A percentile compares a stretch with the other conserved stretches of the same genome.
Conservation (phyloP, 1,139 yeast species). For the Pichia sp. region DNA sequence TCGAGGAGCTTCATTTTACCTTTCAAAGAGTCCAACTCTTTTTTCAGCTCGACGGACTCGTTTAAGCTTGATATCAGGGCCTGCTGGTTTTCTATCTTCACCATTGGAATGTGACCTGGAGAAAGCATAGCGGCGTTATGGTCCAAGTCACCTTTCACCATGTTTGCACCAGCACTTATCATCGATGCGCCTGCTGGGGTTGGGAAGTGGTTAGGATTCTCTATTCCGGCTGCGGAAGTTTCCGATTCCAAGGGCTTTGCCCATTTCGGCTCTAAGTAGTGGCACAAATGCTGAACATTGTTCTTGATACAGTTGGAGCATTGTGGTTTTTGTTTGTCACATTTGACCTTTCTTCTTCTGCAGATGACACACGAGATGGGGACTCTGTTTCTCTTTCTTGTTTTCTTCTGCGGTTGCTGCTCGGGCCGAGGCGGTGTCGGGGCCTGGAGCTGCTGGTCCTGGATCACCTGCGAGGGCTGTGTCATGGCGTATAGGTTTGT, state of each 20-base stretch:
- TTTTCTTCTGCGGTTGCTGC: constrained; percentile 18
- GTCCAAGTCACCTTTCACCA: not conserved
- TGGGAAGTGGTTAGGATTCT: not conserved
- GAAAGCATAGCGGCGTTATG: not conserved
- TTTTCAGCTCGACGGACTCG: constrained; percentile 7
- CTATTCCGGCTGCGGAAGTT: not conserved
- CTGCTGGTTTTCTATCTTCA: not conserved
- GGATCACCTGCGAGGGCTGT: not conserved
- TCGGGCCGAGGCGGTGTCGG: not conserved
- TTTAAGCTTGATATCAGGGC: not conserved
- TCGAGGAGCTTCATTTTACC: constrained; percentile 29
- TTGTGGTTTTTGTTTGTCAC: constrained; percentile 65
- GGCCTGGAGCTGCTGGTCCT: not conserved
- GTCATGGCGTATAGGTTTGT: not conserved
- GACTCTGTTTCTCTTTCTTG: constrained; percentile 41
- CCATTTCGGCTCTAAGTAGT: constrained; percentile 60
- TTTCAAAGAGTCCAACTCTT: constrained; percentile 22
- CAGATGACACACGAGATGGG: constrained; percentile 48
- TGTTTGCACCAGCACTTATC: not conserved
- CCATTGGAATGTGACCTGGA: not conserved
- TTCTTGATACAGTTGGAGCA: constrained; percentile 71
- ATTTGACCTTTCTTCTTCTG: constrained; percentile 46
- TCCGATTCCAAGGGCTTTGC: constrained; percentile 34
- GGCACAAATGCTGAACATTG: constrained; percentile 70
- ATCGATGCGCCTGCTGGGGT: not conserved